Percentiles rank a stretch among this genome's conserved stretches.
Conservation (phyloP, 768 basidiomycete species). For the Dioszegia aurantiaca region DNA sequence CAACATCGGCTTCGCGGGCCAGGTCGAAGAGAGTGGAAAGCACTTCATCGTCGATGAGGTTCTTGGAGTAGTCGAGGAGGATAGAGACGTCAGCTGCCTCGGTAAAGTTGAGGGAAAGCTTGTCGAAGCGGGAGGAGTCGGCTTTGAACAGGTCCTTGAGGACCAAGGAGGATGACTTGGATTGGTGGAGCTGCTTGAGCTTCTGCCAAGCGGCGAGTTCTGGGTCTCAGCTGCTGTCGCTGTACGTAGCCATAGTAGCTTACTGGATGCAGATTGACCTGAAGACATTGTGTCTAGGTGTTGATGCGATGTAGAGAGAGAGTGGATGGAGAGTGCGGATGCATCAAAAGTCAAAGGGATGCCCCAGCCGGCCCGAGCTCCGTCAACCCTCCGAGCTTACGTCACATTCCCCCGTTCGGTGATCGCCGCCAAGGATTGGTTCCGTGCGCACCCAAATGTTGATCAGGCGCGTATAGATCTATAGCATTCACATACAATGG, state of each 20-base stretch:
- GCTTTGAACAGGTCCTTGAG: conserved; percentile 89
- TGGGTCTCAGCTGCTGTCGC: conserved; percentile 45
- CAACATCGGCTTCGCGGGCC: conserved; percentile 79
- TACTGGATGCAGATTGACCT: conserved; percentile 39
- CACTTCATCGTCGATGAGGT: conserved; percentile 83
- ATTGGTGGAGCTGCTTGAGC: conserved; percentile 77
- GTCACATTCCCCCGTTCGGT: conserved; percentile 2
- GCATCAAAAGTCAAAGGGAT: background rate
- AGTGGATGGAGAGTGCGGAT: too few species aligned
- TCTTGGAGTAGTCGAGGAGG: conserved; percentile 95
- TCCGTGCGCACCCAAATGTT: background rate
- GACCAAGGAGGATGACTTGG: conserved; percentile 68
- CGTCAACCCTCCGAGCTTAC: background rate
- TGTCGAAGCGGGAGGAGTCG: conserved; percentile 80
- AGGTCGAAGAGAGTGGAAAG: conserved; percentile 72
- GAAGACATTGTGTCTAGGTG: background rate
- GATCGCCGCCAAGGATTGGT: background rate
- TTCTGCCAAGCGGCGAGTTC: conserved; percentile 88
- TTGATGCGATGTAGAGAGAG: too few species aligned
- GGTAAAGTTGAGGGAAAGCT: conserved; percentile 61
- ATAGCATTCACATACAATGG: conserved; percentile 1
- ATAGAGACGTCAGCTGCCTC: conserved; percentile 75
- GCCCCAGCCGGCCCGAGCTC: conserved; percentile 7
- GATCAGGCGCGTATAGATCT: background rate
- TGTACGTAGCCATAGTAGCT: conserved; percentile 7